Conservation (phyloP, 2,329 filamentous ascomycete species). For the Colletotrichum chlorophyti region DNA sequence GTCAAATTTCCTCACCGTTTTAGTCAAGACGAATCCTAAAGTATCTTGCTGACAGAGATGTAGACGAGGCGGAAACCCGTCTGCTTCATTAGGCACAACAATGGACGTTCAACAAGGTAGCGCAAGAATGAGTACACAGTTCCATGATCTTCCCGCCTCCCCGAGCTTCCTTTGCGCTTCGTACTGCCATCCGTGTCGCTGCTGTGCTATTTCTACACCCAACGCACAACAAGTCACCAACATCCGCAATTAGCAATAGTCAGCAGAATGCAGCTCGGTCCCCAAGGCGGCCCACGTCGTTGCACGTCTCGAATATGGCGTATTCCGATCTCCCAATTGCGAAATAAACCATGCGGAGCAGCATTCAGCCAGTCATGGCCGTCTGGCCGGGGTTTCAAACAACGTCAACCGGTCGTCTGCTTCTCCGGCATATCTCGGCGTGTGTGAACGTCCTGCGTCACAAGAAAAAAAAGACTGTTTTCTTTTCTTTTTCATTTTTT, state of each 20-base stretch:
- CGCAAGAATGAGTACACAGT: background rate
- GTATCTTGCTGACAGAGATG: too few relatives aligned
- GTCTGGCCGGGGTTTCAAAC: background rate
- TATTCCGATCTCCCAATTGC: conserved; percentile 22
- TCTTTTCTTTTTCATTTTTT: background rate
- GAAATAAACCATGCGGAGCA: conserved; percentile 15
- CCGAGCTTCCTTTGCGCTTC: conserved; percentile 17
- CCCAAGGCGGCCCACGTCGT: conserved; percentile 1
- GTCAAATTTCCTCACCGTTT: too few relatives aligned
- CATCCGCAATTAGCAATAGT: background rate
- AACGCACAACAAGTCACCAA: background rate
- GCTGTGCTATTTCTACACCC: too few relatives aligned
- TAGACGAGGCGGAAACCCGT: too few relatives aligned
- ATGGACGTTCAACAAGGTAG: too few relatives aligned
- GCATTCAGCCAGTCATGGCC: background rate
- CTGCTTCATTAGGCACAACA: too few relatives aligned
- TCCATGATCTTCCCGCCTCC: conserved; percentile 6
- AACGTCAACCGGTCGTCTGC: background rate
- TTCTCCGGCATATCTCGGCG: background rate
- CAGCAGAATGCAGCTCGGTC: conserved; percentile 3
- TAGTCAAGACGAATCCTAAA: too few relatives aligned
- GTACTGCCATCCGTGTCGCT: conserved; percentile 3
- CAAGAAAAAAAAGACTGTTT: conserved; percentile 5
- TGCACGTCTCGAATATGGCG: conserved; percentile 24
- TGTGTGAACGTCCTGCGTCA: conserved; percentile 3